Percentiles rank a stretch among this genome's conserved stretches.
phyloP scores from a whole-genome alignment of 1,284 basidiomycete genomes.

The Malassezia globosa region DNA sequence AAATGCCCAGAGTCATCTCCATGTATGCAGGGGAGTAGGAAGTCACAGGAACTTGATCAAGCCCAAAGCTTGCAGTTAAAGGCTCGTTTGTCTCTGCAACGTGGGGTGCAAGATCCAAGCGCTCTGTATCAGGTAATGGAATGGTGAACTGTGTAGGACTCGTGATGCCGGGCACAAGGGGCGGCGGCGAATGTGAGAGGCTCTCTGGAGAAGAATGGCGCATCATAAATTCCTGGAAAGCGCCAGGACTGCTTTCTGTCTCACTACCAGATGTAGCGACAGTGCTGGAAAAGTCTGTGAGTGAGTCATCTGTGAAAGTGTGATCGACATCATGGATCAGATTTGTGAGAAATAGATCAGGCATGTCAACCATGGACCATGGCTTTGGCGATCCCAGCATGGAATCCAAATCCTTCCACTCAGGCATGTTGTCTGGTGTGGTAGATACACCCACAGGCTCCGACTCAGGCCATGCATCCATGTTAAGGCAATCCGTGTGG shows the following conservation, averaged over 20 bases:
- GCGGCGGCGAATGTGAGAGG: neutral
- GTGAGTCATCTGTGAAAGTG: conserved; percentile 4
- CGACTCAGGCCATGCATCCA: neutral
- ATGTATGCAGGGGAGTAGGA: no score
- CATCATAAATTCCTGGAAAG: conserved; percentile 15
- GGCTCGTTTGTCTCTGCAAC: no score
- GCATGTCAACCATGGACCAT: conserved; percentile 14
- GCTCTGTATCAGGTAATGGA: no score
- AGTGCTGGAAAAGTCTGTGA: conserved; percentile 10
- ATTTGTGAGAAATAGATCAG: conserved; percentile 18
- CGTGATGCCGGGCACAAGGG: neutral
- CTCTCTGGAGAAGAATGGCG: conserved; percentile 1
- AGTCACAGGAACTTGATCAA: neutral
- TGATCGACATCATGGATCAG: conserved; percentile 8
- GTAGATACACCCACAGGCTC: neutral
- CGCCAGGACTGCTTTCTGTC: conserved; percentile 4
- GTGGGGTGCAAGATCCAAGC: no score
- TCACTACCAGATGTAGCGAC: conserved; percentile 6
- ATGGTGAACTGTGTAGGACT: no score
- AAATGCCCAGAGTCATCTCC: neutral
- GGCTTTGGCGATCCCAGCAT: conserved; percentile 4
- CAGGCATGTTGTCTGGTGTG: neutral
- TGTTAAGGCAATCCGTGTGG: neutral
- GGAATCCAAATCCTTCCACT: neutral
- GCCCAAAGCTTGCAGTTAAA: no score